Percentiles rank a stretch among this genome's conserved stretches.
Conservation (phyloP, 345 rosid genomes). For the Salix caprea region DNA sequence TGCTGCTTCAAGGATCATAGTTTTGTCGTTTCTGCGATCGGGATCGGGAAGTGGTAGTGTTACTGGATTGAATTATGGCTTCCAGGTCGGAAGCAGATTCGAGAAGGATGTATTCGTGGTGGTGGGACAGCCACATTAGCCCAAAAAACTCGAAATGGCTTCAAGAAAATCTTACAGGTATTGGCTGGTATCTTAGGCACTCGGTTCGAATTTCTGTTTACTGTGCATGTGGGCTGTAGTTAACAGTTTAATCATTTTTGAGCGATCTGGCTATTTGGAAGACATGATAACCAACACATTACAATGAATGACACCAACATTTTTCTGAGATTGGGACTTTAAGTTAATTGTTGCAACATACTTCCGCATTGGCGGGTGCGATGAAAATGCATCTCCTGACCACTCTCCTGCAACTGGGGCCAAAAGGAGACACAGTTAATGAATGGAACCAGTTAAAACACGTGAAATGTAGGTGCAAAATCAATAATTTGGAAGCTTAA, state of each 20-base stretch:
- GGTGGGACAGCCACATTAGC: slow-evolving; percentile 98
- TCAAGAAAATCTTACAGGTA: slow-evolving; percentile 93
- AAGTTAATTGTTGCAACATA: neutral
- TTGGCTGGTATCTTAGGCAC: neutral
- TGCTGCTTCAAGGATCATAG: neutral
- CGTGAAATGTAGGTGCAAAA: neutral
- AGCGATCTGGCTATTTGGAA: neutral
- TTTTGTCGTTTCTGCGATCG: neutral
- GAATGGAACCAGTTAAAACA: neutral
- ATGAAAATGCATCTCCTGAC: neutral
- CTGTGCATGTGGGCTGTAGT: neutral
- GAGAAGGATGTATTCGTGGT: slow-evolving; percentile 83
- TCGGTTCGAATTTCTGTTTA: neutral
- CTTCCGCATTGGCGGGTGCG: neutral
- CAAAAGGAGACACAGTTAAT: neutral
- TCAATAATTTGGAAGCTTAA: neutral
- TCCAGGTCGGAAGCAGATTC: slow-evolving; percentile 36
- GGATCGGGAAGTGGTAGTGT: slow-evolving; percentile 14
- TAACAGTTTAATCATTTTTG: neutral
- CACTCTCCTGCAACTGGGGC: neutral
- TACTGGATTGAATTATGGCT: slow-evolving; percentile 45
- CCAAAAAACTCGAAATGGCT: slow-evolving; percentile 99
- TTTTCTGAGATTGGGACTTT: neutral
- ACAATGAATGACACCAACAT: neutral
- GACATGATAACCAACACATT: neutral